Evolutionary conservation across 1,284 basidiomycete genomes (phyloP).

Genomic region (Cutaneotrichosporon cutaneum): DNA sequence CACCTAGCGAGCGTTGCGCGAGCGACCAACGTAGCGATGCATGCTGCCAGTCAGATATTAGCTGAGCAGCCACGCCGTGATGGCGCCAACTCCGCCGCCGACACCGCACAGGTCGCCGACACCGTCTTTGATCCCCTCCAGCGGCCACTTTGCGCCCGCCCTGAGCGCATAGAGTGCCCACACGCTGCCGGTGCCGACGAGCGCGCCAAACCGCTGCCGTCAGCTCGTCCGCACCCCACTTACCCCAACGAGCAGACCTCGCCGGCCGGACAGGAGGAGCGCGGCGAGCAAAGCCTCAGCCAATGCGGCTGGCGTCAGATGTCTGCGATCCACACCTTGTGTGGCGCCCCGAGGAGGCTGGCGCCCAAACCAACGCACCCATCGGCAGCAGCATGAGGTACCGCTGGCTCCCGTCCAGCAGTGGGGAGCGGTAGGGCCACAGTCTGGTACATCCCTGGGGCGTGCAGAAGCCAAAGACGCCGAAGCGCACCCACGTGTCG

Average conservation of each 20-base stretch:
- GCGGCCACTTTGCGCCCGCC: neutral
- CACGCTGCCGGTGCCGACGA: neutral
- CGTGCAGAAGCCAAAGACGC: neutral
- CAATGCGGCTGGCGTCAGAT: neutral
- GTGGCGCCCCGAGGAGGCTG: no score
- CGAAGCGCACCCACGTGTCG: neutral
- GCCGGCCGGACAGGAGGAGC: neutral
- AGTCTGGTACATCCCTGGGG: neutral
- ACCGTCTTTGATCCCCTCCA: neutral
- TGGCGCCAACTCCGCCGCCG: neutral
- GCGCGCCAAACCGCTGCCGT: neutral
- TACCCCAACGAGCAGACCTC: neutral
- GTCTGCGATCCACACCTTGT: no score
- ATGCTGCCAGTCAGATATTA: neutral
- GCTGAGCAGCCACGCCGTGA: neutral
- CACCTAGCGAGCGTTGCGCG: no score
- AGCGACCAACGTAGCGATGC: no score
- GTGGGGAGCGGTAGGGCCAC: neutral
- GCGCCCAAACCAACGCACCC: no score
- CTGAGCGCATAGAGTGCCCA: neutral
- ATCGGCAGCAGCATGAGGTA: conserved; percentile 5
- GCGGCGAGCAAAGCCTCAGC: neutral
- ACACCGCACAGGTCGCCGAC: neutral
- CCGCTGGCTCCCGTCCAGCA: conserved; percentile 1
- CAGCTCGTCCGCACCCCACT: neutral